These are phyloP conservation scores for Fagus sylvatica DNA, from an alignment of 306 rosid species.

Conservation along the genomic window DNA sequence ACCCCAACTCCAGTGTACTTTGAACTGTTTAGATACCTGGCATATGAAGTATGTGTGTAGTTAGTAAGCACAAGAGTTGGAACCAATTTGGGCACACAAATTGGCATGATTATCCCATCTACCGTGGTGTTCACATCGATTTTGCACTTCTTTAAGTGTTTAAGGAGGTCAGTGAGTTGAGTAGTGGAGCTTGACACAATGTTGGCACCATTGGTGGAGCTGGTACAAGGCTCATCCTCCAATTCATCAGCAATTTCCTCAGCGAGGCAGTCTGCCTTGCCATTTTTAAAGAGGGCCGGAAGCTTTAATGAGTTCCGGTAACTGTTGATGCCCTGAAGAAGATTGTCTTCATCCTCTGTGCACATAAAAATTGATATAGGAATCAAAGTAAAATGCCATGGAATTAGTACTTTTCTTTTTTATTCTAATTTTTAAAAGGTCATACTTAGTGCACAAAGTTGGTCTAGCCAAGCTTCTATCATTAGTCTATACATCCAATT, in stretches of 20 bases:
- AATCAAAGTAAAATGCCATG: not conserved
- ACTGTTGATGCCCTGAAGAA: slow-evolving; percentile 65
- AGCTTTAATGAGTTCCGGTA: slow-evolving; percentile 45
- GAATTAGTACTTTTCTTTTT: not conserved
- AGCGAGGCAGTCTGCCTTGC: slow-evolving; percentile 59
- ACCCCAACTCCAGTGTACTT: slow-evolving; percentile 61
- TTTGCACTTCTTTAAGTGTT: slow-evolving; percentile 38
- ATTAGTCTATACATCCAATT: too few species aligned
- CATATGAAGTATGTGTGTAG: slow-evolving; percentile 32
- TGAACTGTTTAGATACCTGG: slow-evolving; percentile 53
- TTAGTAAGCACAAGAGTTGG: slow-evolving; percentile 29
- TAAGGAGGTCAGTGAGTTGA: slow-evolving; percentile 33
- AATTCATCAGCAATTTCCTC: slow-evolving; percentile 48
- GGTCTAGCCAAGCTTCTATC: too few species aligned
- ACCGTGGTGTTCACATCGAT: slow-evolving; percentile 47
- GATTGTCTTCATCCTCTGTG: slow-evolving; percentile 47
- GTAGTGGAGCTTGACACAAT: slow-evolving; percentile 17
- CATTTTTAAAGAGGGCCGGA: slow-evolving; percentile 31
- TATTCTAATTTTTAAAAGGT: too few species aligned
- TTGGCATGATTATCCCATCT: slow-evolving; percentile 57
- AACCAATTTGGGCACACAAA: slow-evolving; percentile 47
- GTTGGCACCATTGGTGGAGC: slow-evolving; percentile 31
- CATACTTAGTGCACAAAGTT: too few species aligned
- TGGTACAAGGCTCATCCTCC: slow-evolving; percentile 41
- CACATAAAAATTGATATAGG: not conserved